phyloP scores from a whole-genome alignment of 2,329 filamentous ascomycete genomes.

The Ascochyta viciae-villosae region DNA sequence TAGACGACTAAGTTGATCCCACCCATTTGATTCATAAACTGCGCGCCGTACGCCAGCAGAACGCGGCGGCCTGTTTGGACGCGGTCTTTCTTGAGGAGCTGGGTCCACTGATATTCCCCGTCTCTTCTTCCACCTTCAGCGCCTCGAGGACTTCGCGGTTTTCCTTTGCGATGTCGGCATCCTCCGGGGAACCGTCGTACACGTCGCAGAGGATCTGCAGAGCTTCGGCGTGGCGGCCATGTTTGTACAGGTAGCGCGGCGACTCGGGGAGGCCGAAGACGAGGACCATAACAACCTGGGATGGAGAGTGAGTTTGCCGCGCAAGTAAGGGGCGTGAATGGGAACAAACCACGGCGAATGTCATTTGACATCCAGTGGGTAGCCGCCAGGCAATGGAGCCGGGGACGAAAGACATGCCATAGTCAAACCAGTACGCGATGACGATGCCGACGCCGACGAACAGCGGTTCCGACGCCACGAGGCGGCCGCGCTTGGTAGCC shows the following conservation, averaged over 20 bases:
- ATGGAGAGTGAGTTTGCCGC: background rate
- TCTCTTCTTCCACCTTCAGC: constrained; percentile 44
- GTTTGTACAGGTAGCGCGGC: constrained; percentile 37
- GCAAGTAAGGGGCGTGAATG: too few relatives aligned
- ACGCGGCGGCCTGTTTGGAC: constrained; percentile 52
- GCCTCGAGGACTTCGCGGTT: constrained; percentile 54
- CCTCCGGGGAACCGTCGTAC: constrained; percentile 56
- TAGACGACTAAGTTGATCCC: constrained; percentile 53
- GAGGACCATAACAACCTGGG: constrained; percentile 48
- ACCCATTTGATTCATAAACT: constrained; percentile 52
- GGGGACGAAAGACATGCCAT: constrained; percentile 48
- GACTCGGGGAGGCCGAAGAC: constrained; percentile 48
- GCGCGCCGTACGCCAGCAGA: constrained; percentile 49
- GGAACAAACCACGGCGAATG: constrained; percentile 48
- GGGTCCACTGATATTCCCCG: constrained; percentile 50
- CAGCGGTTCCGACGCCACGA: constrained; percentile 65
- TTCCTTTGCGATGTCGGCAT: constrained; percentile 60
- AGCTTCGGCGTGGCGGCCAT: constrained; percentile 55
- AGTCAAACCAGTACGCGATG: constrained; percentile 56
- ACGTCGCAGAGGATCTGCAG: constrained; percentile 59
- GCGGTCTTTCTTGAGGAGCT: constrained; percentile 49
- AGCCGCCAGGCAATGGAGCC: constrained; percentile 56
- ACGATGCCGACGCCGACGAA: constrained; percentile 58
- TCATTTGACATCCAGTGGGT: constrained; percentile 56
- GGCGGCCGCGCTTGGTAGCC: constrained; percentile 63